phyloP scores from a whole-genome alignment of 2,329 filamentous ascomycete species.

The Botrytis deweyae region DNA sequence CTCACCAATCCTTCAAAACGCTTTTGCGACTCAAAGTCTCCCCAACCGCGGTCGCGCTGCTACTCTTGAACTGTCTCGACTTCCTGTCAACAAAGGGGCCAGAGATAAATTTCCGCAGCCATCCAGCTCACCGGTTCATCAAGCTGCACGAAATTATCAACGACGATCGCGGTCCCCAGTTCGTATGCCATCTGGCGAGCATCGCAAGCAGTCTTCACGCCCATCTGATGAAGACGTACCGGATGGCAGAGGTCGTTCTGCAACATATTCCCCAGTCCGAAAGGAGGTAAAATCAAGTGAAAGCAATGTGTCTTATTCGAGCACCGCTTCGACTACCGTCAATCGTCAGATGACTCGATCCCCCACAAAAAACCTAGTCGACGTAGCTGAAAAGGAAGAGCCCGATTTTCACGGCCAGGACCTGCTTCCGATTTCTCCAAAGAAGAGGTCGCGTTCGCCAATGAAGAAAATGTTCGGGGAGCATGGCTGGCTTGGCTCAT shows the following conservation, averaged over 20 bases:
- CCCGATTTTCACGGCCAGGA: background rate
- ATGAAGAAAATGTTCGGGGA: conserved; percentile 41
- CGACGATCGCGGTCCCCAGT: conserved; percentile 6
- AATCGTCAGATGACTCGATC: conserved; percentile 27
- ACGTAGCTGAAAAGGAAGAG: conserved; percentile 29
- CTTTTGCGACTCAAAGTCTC: background rate
- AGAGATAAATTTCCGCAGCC: background rate
- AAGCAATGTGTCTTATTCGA: conserved; percentile 7
- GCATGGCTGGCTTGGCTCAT: conserved; percentile 37
- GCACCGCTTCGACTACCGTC: conserved; percentile 3
- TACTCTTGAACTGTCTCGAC: background rate
- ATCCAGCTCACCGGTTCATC: conserved; percentile 10
- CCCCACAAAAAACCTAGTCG: conserved; percentile 25
- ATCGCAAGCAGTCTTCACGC: background rate
- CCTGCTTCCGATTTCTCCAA: conserved; percentile 23
- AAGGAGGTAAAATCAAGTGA: background rate
- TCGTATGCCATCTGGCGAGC: background rate
- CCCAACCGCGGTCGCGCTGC: conserved; percentile 7
- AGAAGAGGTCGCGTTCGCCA: conserved; percentile 38
- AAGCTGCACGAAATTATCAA: background rate
- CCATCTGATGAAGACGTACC: conserved; percentile 2
- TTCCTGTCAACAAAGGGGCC: background rate
- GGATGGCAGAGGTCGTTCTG: background rate
- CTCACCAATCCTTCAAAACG: conserved; percentile 2
- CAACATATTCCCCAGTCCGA: background rate